Evolutionary conservation across 257 asterid species (phyloP).

Genomic region (Penstemon newberryi): DNA sequence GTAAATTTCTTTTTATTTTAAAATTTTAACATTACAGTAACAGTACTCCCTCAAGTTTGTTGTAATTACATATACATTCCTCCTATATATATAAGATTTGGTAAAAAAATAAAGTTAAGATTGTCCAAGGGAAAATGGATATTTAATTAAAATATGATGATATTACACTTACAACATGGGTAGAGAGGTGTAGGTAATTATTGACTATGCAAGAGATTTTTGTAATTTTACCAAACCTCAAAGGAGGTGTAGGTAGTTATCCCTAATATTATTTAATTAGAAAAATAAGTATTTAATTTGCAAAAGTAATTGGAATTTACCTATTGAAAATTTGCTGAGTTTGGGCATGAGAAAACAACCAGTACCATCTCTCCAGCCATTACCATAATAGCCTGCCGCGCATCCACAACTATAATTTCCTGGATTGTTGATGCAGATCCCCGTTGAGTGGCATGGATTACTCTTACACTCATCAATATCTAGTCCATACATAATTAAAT

Average conservation of each 20-base stretch:
- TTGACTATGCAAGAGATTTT: not conserved
- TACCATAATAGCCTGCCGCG: conserved; percentile 21
- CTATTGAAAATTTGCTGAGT: conserved; percentile 28
- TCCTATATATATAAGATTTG: no score
- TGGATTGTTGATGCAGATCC: conserved; percentile 29
- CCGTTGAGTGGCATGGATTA: conserved; percentile 31
- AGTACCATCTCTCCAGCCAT: conserved; percentile 12
- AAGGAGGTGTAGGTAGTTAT: no score
- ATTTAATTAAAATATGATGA: not conserved
- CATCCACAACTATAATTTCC: conserved; percentile 30
- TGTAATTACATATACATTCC: no score
- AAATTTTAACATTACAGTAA: no score
- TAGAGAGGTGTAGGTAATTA: not conserved
- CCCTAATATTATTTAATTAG: no score
- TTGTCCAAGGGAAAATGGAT: no score
- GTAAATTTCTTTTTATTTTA: no score
- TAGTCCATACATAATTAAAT: not conserved
- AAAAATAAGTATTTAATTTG: no score
- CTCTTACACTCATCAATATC: conserved; percentile 32
- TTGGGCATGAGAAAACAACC: conserved; percentile 24
- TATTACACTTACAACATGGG: not conserved
- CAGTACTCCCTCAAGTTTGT: no score
- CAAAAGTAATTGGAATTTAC: conserved; percentile 2
- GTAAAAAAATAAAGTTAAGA: no score
- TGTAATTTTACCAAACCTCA: not conserved